Conservation (phyloP, 2,329 filamentous ascomycete genomes). For the Aureobasidium namibiae region DNA sequence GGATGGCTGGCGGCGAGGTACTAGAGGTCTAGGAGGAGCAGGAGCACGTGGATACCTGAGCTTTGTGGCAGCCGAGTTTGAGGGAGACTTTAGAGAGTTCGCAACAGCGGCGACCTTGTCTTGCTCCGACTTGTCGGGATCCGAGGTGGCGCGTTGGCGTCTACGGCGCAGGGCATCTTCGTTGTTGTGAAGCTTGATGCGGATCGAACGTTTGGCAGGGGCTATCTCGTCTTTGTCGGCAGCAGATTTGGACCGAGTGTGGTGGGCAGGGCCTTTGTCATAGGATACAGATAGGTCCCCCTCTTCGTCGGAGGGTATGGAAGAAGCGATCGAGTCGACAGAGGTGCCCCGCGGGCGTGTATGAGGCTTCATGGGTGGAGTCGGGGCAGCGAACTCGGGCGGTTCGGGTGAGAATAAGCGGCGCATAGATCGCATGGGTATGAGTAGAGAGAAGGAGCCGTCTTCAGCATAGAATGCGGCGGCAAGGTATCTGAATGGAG, state of each 20-base stretch:
- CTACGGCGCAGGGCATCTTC: conserved; percentile 54
- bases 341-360: conserved; percentile 31
- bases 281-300: conserved; percentile 23
- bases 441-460: conserved; percentile 69
- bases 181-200: conserved; percentile 73
- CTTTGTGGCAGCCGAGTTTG: conserved; percentile 59
- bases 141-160: conserved; percentile 13
- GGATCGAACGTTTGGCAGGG: conserved; percentile 69
- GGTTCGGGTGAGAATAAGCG: conserved; percentile 5
- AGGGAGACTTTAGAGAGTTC: conserved; percentile 86
- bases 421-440: conserved; percentile 52
- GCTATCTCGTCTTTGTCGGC: conserved; percentile 44
- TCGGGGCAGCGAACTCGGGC: neutral
- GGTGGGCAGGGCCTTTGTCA: conserved; percentile 39
- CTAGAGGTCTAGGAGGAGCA: conserved; percentile 78
- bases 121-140: conserved; percentile 17
- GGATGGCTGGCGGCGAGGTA: conserved; percentile 82
- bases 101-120: conserved; percentile 43
- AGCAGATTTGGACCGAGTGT: conserved; percentile 56
- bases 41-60: conserved; percentile 86
- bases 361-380: conserved; percentile 14
- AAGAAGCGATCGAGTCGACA: conserved; percentile 45
- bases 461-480: conserved; percentile 76
- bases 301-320: conserved; percentile 61
- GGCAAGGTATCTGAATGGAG: conserved; percentile 74